phyloP scores from a whole-genome alignment of 1,139 yeast genomes.

The Zygosaccharomyces sapae region DNA sequence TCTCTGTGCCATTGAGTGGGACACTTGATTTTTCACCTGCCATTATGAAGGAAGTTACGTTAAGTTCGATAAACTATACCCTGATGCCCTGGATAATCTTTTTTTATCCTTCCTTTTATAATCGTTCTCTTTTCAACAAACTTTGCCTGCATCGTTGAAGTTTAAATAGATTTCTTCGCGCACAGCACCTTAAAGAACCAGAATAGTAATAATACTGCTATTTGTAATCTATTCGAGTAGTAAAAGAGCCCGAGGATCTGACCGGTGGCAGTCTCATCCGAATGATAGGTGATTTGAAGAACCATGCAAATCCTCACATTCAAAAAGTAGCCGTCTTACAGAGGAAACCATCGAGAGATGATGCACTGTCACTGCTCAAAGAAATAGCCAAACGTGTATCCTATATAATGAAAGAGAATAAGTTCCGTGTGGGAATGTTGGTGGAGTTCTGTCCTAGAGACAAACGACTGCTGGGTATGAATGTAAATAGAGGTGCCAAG shows the following conservation, averaged over 20 bases:
- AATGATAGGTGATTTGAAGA: slow-evolving; percentile 7
- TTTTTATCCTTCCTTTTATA: background rate
- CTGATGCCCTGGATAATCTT: too few relatives aligned
- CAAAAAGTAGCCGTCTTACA: slow-evolving; percentile 52
- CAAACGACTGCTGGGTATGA: slow-evolving; percentile 65
- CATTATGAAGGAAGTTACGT: slow-evolving; percentile 5
- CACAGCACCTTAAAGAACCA: background rate
- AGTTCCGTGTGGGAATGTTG: slow-evolving; percentile 61
- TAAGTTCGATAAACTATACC: too few relatives aligned
- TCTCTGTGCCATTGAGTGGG: slow-evolving; percentile 6
- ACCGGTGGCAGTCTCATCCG: background rate
- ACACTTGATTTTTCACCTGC: slow-evolving; percentile 7
- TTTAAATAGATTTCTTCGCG: background rate
- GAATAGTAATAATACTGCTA: background rate
- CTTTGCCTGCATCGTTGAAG: background rate
- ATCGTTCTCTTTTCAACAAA: background rate
- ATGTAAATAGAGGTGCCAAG: slow-evolving; percentile 79
- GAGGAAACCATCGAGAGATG: slow-evolving; percentile 49
- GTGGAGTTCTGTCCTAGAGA: slow-evolving; percentile 85
- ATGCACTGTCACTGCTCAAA: slow-evolving; percentile 55
- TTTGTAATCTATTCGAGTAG: background rate
- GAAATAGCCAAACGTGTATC: slow-evolving; percentile 60
- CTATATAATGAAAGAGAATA: slow-evolving; percentile 69
- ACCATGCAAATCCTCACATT: slow-evolving; percentile 29
- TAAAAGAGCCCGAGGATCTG: too few relatives aligned